phyloP scores from a whole-genome alignment of 139 green algal species.

The Pleodorina starrii region DNA sequence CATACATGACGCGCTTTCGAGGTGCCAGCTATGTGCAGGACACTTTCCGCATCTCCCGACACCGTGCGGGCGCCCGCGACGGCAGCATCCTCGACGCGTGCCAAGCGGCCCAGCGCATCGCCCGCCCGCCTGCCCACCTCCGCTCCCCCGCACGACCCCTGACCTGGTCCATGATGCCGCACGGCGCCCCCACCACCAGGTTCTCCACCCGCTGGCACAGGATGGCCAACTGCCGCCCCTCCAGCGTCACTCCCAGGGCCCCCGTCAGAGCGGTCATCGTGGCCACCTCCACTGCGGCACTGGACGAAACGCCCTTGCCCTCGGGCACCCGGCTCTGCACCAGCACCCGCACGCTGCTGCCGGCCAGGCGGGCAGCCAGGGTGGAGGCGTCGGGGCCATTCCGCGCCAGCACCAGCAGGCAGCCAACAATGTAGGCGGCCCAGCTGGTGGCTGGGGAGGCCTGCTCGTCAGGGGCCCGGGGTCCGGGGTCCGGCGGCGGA shows the following conservation, averaged over 20 bases:
- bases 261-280: constrained; percentile 81
- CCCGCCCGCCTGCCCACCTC: too few species aligned
- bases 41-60: too few species aligned
- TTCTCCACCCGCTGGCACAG: constrained; percentile 96
- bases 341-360: constrained; percentile 12
- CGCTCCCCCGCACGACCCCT: background rate
- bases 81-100: too few species aligned
- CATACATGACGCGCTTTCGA: too few species aligned
- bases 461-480: too few species aligned
- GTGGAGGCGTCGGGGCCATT: constrained; percentile 63
- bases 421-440: constrained; percentile 93
- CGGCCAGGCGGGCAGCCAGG: constrained; percentile 4
- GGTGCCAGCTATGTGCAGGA: too few species aligned
- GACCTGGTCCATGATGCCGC: constrained; percentile 95
- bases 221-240: constrained; percentile 75
- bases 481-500: too few species aligned
- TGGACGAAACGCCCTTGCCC: constrained; percentile 92
- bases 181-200: constrained; percentile 92
- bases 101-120: too few species aligned
- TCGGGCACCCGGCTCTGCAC: constrained; percentile 86
- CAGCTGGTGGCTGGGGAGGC: constrained; percentile 69
- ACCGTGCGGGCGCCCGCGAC: too few species aligned
- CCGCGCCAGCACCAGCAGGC: constrained; percentile 85
- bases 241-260: constrained; percentile 57
- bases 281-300: constrained; percentile 94